A percentile compares a stretch with the other conserved stretches of the same genome.
These are phyloP conservation scores for Trapa bicornis DNA, from an alignment of 345 rosid species.

Conservation along the genomic window DNA sequence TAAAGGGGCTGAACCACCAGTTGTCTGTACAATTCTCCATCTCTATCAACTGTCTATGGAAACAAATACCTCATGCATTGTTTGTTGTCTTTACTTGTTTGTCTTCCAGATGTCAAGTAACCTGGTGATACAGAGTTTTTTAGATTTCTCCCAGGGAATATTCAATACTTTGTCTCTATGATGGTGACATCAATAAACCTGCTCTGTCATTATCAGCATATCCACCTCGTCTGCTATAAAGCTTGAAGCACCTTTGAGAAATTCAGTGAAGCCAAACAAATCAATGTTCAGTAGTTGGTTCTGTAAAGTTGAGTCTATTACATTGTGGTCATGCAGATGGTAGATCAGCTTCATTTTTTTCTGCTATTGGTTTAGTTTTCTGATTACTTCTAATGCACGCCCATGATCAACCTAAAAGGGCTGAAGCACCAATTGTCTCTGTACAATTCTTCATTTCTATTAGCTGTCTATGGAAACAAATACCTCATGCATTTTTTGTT, in stretches of 20 bases:
- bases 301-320: not conserved
- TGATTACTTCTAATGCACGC: not conserved
- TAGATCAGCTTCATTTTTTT: too few species aligned
- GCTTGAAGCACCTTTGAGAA: constrained; percentile 4
- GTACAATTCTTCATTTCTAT: not conserved
- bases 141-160: too few species aligned
- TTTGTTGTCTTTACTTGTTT: constrained; percentile 6
- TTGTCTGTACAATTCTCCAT: not conserved
- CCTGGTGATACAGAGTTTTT: constrained; percentile 61
- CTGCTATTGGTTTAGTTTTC: not conserved
- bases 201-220: constrained; percentile 41
- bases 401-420: not conserved
- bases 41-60: not conserved
- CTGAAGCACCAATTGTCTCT: not conserved
- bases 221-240: constrained; percentile 87
- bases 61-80: constrained; percentile 6
- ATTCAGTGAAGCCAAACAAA: constrained; percentile 2
- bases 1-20: not conserved
- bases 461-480: not conserved
- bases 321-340: too few species aligned
- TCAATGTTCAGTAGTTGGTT: not conserved
- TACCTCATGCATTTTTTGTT: constrained; percentile 7
- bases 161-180: constrained; percentile 20
- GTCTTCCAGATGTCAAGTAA: constrained; percentile 59
- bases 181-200: constrained; percentile 14